Evolutionary conservation across 768 basidiomycete genomes (phyloP), one percentile per base, ranked within the genome.

Genomic region (Boletus patriciae): DNA sequence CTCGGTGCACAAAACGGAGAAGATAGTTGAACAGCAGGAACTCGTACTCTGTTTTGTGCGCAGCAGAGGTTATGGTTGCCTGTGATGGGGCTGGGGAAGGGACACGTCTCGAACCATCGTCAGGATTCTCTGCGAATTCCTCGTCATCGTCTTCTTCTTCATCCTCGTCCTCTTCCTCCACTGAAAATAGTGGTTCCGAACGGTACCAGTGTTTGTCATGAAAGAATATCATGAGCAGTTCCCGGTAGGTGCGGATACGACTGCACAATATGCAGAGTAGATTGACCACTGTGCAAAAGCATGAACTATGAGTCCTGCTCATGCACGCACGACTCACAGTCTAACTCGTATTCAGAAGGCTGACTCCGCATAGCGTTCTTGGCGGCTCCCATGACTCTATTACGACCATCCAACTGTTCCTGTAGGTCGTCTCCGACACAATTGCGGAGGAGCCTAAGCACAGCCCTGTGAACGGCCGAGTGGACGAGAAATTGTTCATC

Each of bases 11-110:
- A 68, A 94, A 98, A 0, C 94, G 91, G 11, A 98, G 84, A 36
- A 98, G 85, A 66, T 96, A 96, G 67, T 95, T 92, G 79, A 98
- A 97, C 13, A 98, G 79, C 29, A 96, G 83, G 67, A 97, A 98
- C 68, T 98, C 95, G 66, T 96, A 96, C 74, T 96, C 93, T 19
- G 91, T 77, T 70, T 89, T 90, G 67, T 83, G 86, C 19, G 72
- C 70, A 4, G 73, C 79, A 12, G 83, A 84, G 33, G 76, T 83
- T 34, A 82, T 73, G 4, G 85, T 88, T 7, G 72, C 73, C 54
- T 84, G 81, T 1, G 88, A 88, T 7, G 82, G 80, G 19, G 83
- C 73, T 0, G 88, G 87, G 4, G 90, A 92, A 2, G 78, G 63
- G 5, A 74, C 58, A 16, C 72, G 74, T 33, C 55, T 57, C 47